These are phyloP conservation scores for Colletotrichum higginsianum DNA, from an alignment of 2,329 filamentous ascomycete species.

Conservation along the genomic window DNA sequence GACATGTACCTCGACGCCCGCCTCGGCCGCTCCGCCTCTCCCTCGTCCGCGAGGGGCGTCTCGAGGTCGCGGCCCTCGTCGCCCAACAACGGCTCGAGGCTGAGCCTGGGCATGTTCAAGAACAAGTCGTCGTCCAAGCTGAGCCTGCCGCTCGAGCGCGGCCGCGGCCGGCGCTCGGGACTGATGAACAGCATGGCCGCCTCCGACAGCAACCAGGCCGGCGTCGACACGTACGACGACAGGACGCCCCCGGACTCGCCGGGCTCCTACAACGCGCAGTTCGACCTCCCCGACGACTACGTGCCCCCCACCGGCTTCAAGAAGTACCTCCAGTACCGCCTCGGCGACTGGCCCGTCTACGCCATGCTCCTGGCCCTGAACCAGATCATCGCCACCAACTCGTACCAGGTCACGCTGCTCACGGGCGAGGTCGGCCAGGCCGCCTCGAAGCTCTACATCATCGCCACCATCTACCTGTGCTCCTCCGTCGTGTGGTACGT, in stretches of 20 bases:
- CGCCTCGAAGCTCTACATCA: conserved; percentile 71
- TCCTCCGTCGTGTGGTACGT: conserved; percentile 75
- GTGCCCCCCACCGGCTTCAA: conserved; percentile 68
- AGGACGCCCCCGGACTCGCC: conserved; percentile 45
- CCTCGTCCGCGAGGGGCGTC: conserved; percentile 46
- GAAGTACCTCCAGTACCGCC: conserved; percentile 66
- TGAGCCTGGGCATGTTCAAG: conserved; percentile 38
- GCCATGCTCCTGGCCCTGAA: conserved; percentile 73
- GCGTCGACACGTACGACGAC: conserved; percentile 14
- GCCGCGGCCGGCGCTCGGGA: conserved; percentile 27
- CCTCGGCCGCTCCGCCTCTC: conserved; percentile 64
- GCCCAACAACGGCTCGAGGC: conserved; percentile 30
- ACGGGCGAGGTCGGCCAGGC: conserved; percentile 75
- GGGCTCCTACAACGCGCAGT: conserved; percentile 63
- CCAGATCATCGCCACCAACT: conserved; percentile 76
- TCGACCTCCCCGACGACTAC: conserved; percentile 70
- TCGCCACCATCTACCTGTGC: conserved; percentile 71
- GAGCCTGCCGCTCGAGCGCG: conserved; percentile 34
- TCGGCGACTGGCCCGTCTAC: conserved; percentile 76
- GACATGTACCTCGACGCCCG: conserved; percentile 70
- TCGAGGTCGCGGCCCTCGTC: conserved; percentile 25
- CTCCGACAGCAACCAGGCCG: conserved; percentile 8
- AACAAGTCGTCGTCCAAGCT: conserved; percentile 38
- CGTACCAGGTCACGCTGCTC: conserved; percentile 78
- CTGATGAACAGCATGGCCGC: conserved; percentile 29